These are phyloP conservation scores for Roridomyces roridus DNA, from an alignment of 768 basidiomycete species.

Conservation along the genomic window DNA sequence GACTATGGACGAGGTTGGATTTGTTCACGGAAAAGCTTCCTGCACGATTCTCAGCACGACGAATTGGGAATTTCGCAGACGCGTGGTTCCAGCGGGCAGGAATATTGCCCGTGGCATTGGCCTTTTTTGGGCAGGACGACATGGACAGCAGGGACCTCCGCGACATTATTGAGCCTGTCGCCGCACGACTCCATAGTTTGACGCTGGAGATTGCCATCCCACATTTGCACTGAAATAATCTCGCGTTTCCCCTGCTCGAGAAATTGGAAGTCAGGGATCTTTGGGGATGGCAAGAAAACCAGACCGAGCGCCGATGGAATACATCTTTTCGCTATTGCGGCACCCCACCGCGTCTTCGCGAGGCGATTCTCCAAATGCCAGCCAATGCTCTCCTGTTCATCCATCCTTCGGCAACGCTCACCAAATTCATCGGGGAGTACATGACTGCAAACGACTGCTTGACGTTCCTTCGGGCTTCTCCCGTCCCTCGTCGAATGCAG, in stretches of 20 bases:
- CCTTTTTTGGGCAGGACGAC: too few relatives aligned
- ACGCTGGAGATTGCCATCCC: neutral
- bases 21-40: neutral
- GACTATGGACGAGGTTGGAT: neutral
- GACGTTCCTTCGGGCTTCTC: neutral
- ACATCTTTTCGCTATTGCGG: neutral
- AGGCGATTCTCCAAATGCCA: neutral
- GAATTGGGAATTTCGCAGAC: neutral
- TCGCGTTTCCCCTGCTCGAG: neutral
- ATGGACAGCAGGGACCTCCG: too few relatives aligned
- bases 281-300: neutral
- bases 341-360: conserved; percentile 3
- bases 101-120: too few relatives aligned
- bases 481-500: neutral
- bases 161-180: too few relatives aligned
- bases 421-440: neutral
- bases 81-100: too few relatives aligned
- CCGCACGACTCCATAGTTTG: neutral
- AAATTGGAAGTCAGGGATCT: neutral
- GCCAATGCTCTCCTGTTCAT: neutral
- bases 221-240: neutral
- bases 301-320: too few relatives aligned
- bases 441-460: neutral
- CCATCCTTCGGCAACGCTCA: neutral
- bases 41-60: neutral